Conservation (phyloP, 768 basidiomycete species). For the Boletus huronensis region DNA sequence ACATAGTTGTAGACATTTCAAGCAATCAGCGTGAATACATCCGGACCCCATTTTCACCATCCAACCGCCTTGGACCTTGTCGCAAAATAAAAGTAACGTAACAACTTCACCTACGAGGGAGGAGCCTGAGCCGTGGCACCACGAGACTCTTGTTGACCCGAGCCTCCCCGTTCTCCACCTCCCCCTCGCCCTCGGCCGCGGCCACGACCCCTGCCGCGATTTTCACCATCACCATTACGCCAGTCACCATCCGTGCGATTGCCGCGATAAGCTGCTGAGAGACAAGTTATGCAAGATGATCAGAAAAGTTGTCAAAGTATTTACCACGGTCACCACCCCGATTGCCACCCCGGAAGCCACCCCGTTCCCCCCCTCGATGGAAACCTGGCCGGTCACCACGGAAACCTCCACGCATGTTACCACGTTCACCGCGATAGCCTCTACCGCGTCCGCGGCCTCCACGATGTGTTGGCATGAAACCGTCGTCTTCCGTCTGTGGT, state of each 20-base stretch:
- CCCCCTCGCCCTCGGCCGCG: constrained; percentile 44
- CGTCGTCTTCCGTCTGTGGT: constrained; percentile 50
- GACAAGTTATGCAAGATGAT: neutral
- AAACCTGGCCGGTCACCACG: constrained; percentile 35
- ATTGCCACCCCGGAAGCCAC: constrained; percentile 33
- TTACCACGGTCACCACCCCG: constrained; percentile 31
- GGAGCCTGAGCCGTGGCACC: constrained; percentile 18
- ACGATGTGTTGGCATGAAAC: constrained; percentile 48
- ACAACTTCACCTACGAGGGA: constrained; percentile 9
- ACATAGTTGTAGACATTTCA: neutral
- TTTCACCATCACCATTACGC: constrained; percentile 43
- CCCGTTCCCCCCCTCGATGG: constrained; percentile 38
- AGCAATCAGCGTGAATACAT: neutral
- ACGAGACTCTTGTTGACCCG: constrained; percentile 23
- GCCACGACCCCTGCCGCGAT: constrained; percentile 40
- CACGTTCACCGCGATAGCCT: constrained; percentile 41
- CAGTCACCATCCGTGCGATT: constrained; percentile 40
- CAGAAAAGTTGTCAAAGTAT: neutral
- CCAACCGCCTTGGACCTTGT: neutral
- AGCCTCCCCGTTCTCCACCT: constrained; percentile 37
- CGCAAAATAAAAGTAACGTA: neutral
- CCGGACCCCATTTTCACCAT: neutral
- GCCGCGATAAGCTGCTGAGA: constrained; percentile 16
- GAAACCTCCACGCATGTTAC: constrained; percentile 39
- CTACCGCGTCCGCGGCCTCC: constrained; percentile 49